Evolutionary conservation across 345 rosid species (phyloP).

Genomic region (Salix dunnii): DNA sequence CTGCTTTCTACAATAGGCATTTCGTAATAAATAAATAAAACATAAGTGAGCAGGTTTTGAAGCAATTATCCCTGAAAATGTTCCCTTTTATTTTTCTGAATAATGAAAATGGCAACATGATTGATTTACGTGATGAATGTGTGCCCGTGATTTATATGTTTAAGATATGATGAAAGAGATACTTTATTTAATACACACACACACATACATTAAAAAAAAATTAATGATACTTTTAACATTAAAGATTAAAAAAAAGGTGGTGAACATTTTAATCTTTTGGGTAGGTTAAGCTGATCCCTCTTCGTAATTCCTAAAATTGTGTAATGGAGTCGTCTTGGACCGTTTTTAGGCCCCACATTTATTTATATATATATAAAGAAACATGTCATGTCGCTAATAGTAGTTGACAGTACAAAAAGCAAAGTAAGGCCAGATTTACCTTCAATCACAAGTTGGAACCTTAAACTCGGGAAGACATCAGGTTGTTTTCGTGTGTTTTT

Average conservation of each 20-base stretch:
- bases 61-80: no score
- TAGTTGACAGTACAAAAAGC: neutral
- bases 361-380: neutral
- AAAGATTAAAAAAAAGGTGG: neutral
- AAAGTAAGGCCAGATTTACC: neutral
- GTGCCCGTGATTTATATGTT: no score
- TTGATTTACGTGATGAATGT: no score
- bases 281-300: neutral
- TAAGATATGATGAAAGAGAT: no score
- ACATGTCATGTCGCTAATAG: neutral
- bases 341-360: neutral
- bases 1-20: no score
- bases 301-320: neutral
- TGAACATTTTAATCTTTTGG: neutral
- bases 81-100: no score
- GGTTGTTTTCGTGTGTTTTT: neutral
- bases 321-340: neutral
- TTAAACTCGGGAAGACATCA: neutral
- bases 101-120: no score
- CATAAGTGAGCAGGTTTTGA: neutral
- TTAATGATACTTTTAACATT: neutral
- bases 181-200: no score
- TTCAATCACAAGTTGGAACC: neutral
- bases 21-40: no score
- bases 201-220: no score